Conservation (phyloP, 2,329 filamentous ascomycete genomes). For the Neofusicoccum kwambonambiense region DNA sequence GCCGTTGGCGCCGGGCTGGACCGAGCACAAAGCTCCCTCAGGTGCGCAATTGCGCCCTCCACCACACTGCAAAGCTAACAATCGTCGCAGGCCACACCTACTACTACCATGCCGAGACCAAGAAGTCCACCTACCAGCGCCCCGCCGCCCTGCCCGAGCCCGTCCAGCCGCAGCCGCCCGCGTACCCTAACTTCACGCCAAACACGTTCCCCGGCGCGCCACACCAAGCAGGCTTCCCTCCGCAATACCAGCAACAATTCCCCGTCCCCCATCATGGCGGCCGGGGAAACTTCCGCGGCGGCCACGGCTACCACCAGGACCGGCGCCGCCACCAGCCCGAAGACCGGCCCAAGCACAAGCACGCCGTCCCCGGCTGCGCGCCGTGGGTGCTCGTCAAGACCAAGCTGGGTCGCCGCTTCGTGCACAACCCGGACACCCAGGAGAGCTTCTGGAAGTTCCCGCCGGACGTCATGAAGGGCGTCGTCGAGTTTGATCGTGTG, state of each 20-base stretch:
- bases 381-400: constrained; percentile 94
- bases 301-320: constrained; percentile 54
- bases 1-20: constrained; percentile 78
- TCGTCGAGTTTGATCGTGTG: constrained; percentile 64
- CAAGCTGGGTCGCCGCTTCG: constrained; percentile 83
- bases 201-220: constrained; percentile 29
- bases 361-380: constrained; percentile 74
- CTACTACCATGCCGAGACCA: constrained; percentile 80
- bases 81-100: constrained; percentile 66
- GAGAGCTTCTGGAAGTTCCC: constrained; percentile 96
- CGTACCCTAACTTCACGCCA: neutral
- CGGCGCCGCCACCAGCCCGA: constrained; percentile 65
- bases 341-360: constrained; percentile 79
- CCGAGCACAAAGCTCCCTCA: constrained; percentile 86
- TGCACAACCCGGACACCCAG: constrained; percentile 81
- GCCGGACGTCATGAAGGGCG: constrained; percentile 75
- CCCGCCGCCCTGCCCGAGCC: constrained; percentile 46
- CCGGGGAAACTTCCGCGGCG: constrained; percentile 49
- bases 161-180: constrained; percentile 9
- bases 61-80: constrained; percentile 25
- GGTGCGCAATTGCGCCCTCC: constrained; percentile 40
- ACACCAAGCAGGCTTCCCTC: constrained; percentile 45
- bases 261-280: constrained; percentile 27
- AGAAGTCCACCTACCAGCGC: constrained; percentile 82
- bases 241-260: constrained; percentile 40